Conservation (phyloP, 495 filamentous ascomycete species). For the Penicillium subrubescens region DNA sequence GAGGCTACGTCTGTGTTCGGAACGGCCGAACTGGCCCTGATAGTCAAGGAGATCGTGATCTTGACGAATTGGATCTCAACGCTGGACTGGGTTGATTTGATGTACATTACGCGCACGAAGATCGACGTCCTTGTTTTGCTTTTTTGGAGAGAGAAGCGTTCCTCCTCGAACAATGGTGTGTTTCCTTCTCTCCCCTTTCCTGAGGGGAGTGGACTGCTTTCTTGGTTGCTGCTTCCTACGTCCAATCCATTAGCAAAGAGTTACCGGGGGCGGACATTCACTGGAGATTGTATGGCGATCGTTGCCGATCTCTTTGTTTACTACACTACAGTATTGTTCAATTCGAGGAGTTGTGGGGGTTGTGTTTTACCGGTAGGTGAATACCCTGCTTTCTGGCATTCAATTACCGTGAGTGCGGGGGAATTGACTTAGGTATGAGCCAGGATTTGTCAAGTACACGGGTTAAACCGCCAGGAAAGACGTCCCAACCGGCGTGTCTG, state of each 20-base stretch:
- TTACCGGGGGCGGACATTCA: constrained; percentile 26
- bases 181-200: background rate
- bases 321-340: background rate
- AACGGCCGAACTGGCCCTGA: background rate
- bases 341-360: background rate
- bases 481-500: background rate
- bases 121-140: constrained; percentile 1
- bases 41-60: background rate
- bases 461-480: background rate
- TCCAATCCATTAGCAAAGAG: background rate
- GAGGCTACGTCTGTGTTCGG: background rate
- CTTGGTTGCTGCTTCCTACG: background rate
- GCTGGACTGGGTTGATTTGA: background rate
- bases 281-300: constrained; percentile 22
- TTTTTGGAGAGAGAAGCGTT: background rate
- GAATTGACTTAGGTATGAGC: background rate
- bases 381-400: background rate
- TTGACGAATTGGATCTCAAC: background rate
- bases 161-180: background rate
- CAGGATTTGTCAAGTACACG: background rate
- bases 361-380: background rate
- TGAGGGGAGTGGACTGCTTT: background rate
- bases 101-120: background rate
- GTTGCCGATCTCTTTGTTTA: background rate
- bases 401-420: background rate